Conservation (phyloP, 2,329 filamentous ascomycete genomes). For the Ploettnerulaceae sp. region DNA sequence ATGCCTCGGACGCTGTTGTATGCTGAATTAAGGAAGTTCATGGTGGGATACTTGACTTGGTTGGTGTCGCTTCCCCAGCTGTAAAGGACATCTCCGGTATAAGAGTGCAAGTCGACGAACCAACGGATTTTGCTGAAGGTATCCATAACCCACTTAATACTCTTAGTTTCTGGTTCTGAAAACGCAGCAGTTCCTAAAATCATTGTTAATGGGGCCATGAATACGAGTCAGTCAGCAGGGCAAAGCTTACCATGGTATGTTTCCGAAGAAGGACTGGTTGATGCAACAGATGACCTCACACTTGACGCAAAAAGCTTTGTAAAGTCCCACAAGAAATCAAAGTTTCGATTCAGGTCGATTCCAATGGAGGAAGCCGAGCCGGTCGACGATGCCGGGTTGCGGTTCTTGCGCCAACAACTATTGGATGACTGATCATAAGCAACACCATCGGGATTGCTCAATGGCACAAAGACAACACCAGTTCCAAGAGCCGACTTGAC, state of each 20-base stretch:
- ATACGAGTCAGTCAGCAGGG: background rate
- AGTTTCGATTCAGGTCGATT: constrained; percentile 53
- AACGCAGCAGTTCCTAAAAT: constrained; percentile 41
- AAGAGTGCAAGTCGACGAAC: constrained; percentile 56
- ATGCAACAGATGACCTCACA: constrained; percentile 39
- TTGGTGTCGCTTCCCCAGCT: constrained; percentile 53
- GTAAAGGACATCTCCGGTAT: constrained; percentile 48
- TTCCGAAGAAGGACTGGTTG: constrained; percentile 36
- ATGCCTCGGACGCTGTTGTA: constrained; percentile 49
- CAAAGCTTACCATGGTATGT: constrained; percentile 31
- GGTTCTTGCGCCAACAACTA: constrained; percentile 53
- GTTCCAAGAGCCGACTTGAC: constrained; percentile 47
- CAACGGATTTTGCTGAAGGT: constrained; percentile 47
- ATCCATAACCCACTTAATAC: constrained; percentile 48
- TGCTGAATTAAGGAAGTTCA: constrained; percentile 49
- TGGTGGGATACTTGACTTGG: constrained; percentile 41
- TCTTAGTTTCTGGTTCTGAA: constrained; percentile 53
- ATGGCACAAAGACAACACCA: constrained; percentile 49
- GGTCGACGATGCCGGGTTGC: constrained; percentile 39
- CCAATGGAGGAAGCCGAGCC: constrained; percentile 36
- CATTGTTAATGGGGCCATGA: constrained; percentile 5
- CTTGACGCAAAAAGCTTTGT: constrained; percentile 37
- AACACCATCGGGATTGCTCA: constrained; percentile 50
- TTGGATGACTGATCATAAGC: constrained; percentile 46
- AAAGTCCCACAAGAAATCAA: constrained; percentile 54